Evolutionary conservation across 2,329 filamentous ascomycete genomes (phyloP), one percentile per base, ranked within the genome.

Genomic region (Colletotrichum sp.): DNA sequence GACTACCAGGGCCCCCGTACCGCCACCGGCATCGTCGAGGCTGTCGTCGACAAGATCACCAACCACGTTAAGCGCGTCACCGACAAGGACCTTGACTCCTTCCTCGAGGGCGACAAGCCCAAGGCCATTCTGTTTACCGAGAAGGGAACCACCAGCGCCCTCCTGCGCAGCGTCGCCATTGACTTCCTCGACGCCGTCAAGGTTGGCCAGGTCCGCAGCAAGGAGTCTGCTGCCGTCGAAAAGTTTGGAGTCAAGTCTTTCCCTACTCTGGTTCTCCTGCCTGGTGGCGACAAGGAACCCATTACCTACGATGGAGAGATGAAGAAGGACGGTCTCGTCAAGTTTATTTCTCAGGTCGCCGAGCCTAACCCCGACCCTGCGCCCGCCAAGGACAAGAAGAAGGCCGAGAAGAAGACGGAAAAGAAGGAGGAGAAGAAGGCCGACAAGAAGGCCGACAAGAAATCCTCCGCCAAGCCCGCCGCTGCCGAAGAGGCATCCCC

Each of bases 101-200:
- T 96, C 90, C 84, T 98, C 66, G 89, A 91, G 73, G 89, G 91
- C 60, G 91, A 94, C 24, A 91, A 89, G 15, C 91, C 96, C 66
- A 98, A 98, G 87, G 96, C 94, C 0, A 92, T 99, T 38, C 88
- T 99, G 5, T 98, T 99, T 85, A 97, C 95, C 4, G 95, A 98
- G 72, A 99, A 98, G 88, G 95, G 96, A 26, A 93, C 94, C 8
- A 96, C 95, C 1, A 96, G 95, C 82, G 92, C 96, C 13, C 88
- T 98, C 28, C 86, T 98, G 78, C 94, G 94, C 83, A 93, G 95
- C 76, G 84, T 98, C 70, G 96, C 97, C 8, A 95, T 98, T 80
- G 97, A 98, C 82, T 99, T 96, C 84, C 89, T 97, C 30, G 96
- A 93, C 43, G 91, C 92, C 71, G 92, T 98, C 77, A 89, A 91